Evolutionary conservation across 78 protist genomes (phyloP), one percentile per base, ranked within the genome.

Genomic region (Dictyostelium citrinum): DNA sequence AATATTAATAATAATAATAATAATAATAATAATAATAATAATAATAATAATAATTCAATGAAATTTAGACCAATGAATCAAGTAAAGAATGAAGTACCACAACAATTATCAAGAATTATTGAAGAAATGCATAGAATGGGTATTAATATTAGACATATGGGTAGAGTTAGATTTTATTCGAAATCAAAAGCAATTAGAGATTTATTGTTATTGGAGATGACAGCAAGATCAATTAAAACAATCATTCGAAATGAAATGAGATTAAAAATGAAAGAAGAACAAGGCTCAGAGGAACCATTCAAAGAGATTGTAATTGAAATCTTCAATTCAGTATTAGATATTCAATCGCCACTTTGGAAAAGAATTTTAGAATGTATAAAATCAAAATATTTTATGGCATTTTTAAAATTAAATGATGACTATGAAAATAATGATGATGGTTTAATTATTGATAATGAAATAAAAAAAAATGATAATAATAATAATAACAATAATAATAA

Each of bases 111-210:
- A 31, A 88, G 33, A 31, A 71, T 90, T 10, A 72, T 84, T 9
- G 90, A 92, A 41, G 96, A 92, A 27, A 83, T 92, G 81, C 96
- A 92, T 72, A 33, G 96, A 81, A 35, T 64, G 20, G 96, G 96
- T 27, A 88, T 94, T 33, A 94, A 94, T 72, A 55, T 94, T 17
- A 45, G 96, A 29, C 90, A 94, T 46, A 88, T 94, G 96, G 96
- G 96, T 64, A 51, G 90, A 51, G 88, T 94, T 22, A 76, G 93
- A 29, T 75, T 31, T 17, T 68, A 72, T 45, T 49, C 91, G 0
- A 41, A 46, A 33, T 58, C 83, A 8, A 35, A 33, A 37, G 17
- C 33, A 10, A 29, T 92, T 6, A 46, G 96, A 14, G 90, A 84
- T 80, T 33, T 81, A 46, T 39, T 94, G 5, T 45, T 88, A 51